Conservation (phyloP, 768 basidiomycete species). For the Boletellus emodensis region DNA sequence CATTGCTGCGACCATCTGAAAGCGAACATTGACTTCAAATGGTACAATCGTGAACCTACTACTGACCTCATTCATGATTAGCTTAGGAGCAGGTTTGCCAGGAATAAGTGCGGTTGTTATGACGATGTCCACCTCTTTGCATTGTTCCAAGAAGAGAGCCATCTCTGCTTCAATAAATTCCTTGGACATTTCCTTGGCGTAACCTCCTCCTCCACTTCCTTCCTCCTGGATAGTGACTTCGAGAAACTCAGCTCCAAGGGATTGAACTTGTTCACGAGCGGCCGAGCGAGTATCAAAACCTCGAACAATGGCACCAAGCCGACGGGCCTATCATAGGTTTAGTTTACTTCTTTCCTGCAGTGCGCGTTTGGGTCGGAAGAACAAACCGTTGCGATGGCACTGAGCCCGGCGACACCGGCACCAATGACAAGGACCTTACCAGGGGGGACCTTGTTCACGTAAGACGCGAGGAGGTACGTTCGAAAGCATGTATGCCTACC, state of each 20-base stretch:
- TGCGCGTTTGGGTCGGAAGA: background rate
- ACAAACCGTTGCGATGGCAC: slow-evolving; percentile 78
- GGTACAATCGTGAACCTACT: background rate
- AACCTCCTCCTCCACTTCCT: slow-evolving; percentile 78
- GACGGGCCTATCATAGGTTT: slow-evolving; percentile 52
- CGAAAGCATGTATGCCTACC: slow-evolving; percentile 26
- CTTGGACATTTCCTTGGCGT: slow-evolving; percentile 88
- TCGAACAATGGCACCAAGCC: slow-evolving; percentile 84
- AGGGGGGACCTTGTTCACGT: slow-evolving; percentile 62
- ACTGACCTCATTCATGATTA: slow-evolving; percentile 66
- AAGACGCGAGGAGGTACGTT: slow-evolving; percentile 10
- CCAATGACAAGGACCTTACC: slow-evolving; percentile 86
- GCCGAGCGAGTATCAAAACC: slow-evolving; percentile 85
- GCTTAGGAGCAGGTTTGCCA: slow-evolving; percentile 79
- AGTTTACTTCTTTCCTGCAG: background rate
- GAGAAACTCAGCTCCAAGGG: slow-evolving; percentile 86
- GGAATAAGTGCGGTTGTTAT: slow-evolving; percentile 87
- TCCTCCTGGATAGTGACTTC: slow-evolving; percentile 79
- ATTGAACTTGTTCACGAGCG: slow-evolving; percentile 85
- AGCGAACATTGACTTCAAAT: slow-evolving; percentile 7
- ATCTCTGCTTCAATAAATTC: slow-evolving; percentile 87
- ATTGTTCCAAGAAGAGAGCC: slow-evolving; percentile 84
- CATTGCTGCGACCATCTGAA: slow-evolving; percentile 81
- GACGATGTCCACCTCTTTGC: slow-evolving; percentile 85
- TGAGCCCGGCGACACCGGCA: slow-evolving; percentile 84